These are phyloP conservation scores for Plectosphaerella sp. DNA, from an alignment of 2,329 filamentous ascomycete genomes.

Conservation along the genomic window DNA sequence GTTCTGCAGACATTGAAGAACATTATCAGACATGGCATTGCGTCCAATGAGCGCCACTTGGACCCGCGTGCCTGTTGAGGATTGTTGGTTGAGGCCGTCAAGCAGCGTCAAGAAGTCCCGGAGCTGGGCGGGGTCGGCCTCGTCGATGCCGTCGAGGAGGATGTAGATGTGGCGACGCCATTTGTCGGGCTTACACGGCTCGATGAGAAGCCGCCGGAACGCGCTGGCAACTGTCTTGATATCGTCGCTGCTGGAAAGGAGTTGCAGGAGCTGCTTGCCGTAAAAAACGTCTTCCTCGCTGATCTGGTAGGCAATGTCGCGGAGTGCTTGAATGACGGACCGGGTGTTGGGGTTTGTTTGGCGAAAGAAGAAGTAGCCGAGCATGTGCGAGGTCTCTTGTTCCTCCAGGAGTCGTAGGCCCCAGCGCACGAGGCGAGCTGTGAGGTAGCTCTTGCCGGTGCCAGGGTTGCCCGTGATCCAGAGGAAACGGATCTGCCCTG, in stretches of 20 bases:
- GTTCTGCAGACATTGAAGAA: constrained; percentile 28
- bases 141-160: constrained; percentile 43
- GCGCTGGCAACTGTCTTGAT: constrained; percentile 39
- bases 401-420: constrained; percentile 22
- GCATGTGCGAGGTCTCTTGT: constrained; percentile 12
- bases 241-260: constrained; percentile 29
- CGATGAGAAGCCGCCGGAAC: constrained; percentile 33
- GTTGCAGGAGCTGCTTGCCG: constrained; percentile 31
- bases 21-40: constrained; percentile 32
- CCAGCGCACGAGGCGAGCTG: constrained; percentile 37
- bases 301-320: constrained; percentile 42
- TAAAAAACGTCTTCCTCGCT: constrained; percentile 40
- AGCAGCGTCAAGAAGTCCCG: constrained; percentile 30
- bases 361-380: constrained; percentile 45
- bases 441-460: constrained; percentile 41
- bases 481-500: constrained; percentile 31
- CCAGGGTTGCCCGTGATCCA: constrained; percentile 40
- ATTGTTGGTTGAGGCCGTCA: constrained; percentile 16
- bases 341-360: constrained; percentile 40
- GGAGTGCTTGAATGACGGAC: constrained; percentile 38
- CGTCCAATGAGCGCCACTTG: constrained; percentile 37
- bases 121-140: constrained; percentile 33
- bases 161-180: constrained; percentile 32
- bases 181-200: constrained; percentile 28
- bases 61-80: constrained; percentile 16